These are phyloP conservation scores for Ceratocystis huliohia DNA, from an alignment of 2,329 filamentous ascomycete genomes.

Conservation along the genomic window DNA sequence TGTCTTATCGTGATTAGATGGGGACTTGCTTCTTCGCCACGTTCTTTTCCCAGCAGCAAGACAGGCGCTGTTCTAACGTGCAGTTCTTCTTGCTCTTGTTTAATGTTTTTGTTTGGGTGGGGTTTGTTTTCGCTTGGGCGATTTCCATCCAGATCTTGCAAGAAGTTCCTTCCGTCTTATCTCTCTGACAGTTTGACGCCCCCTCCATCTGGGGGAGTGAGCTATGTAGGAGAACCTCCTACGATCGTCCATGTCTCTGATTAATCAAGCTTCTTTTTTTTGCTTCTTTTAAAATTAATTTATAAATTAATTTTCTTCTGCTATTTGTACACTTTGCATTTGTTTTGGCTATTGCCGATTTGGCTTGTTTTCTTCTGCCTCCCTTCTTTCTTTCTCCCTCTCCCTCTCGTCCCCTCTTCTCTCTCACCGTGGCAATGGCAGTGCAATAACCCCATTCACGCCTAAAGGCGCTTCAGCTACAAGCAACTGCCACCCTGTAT, in stretches of 20 bases:
- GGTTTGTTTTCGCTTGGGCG: not conserved
- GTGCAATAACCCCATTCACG: constrained; percentile 9
- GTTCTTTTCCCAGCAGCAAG: no score
- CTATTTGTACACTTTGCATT: not conserved
- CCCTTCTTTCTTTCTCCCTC: not conserved
- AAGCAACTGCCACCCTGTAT: constrained; percentile 7
- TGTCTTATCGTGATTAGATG: no score
- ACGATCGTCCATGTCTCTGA: no score
- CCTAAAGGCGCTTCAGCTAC: constrained; percentile 6
- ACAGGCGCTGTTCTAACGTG: no score
- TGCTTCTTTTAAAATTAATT: not conserved
- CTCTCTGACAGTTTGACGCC: constrained; percentile 4
- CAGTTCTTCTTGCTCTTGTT: no score
- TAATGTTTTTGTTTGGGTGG: no score
- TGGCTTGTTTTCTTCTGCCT: not conserved
- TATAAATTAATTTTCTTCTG: not conserved
- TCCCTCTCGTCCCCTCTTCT: not conserved
- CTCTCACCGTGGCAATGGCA: constrained; percentile 1
- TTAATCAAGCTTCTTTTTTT: not conserved
- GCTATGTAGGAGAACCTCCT: no score
- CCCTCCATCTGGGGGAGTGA: not conserved
- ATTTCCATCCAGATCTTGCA: not conserved
- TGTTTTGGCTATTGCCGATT: not conserved
- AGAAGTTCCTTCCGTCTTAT: not conserved
- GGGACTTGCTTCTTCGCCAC: no score